Conservation (phyloP, 768 basidiomycete species). For the Lentinula raphanica region DNA sequence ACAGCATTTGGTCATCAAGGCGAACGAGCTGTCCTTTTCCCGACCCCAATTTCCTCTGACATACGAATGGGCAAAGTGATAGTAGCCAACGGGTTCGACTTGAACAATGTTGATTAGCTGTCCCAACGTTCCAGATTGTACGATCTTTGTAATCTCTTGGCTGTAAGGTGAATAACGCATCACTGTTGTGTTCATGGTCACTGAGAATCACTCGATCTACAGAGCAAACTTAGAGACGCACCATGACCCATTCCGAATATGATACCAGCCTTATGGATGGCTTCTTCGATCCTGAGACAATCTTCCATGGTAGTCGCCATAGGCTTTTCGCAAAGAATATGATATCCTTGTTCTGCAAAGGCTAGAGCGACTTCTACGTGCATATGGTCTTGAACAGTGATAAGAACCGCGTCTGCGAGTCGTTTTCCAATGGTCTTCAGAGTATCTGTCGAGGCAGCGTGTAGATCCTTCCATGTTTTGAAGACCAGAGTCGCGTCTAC, state of each 20-base stretch:
- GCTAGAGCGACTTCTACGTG: slow-evolving; percentile 70
- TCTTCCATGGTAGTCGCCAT: slow-evolving; percentile 76
- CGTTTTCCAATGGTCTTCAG: slow-evolving; percentile 59
- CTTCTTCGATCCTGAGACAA: slow-evolving; percentile 70
- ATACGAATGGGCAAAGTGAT: slow-evolving; percentile 86
- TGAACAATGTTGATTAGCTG: slow-evolving; percentile 79
- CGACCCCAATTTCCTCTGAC: slow-evolving; percentile 79
- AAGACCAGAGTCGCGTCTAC: slow-evolving; percentile 72
- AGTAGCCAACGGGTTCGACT: slow-evolving; percentile 82
- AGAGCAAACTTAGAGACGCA: slow-evolving; percentile 20
- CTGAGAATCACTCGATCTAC: too few relatives aligned
- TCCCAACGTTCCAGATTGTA: slow-evolving; percentile 69
- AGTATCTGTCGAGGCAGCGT: slow-evolving; percentile 60
- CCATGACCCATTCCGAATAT: slow-evolving; percentile 90
- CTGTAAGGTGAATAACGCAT: slow-evolving; percentile 85
- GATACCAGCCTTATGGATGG: slow-evolving; percentile 59
- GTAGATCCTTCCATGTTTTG: slow-evolving; percentile 64
- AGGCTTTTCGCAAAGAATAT: slow-evolving; percentile 90
- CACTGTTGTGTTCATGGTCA: too few relatives aligned
- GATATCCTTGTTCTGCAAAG: slow-evolving; percentile 78
- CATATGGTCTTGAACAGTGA: slow-evolving; percentile 78
- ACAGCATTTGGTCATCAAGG: slow-evolving; percentile 86
- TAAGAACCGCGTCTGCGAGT: slow-evolving; percentile 76
- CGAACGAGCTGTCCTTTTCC: slow-evolving; percentile 68
- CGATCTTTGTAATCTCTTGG: slow-evolving; percentile 59